Base-by-base conservation (phyloP, 768 basidiomycete species). In the Leccinum variicolor region DNA sequence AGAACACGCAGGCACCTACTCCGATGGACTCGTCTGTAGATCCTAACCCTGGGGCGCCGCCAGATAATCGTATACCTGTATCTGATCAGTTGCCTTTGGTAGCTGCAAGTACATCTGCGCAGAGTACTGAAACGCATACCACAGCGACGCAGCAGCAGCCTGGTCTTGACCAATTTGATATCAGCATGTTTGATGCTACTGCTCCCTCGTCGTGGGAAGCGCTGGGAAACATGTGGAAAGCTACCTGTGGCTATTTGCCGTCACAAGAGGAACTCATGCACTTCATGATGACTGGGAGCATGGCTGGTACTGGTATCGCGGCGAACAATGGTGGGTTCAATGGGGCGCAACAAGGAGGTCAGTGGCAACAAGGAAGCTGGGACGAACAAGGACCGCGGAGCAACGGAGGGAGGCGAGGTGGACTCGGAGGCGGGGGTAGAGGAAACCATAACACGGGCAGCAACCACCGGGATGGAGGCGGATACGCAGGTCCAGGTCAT, bases 211-310 rank as follows among this genome's bases (percentile, higher is more conserved):
- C 89, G 70, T 94, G 92, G 92, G 84, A 87, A 76, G 80, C 82
- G 56, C 81, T 94, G 58, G 88, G 87, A 69, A 84, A 83, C 68
- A 84, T 90, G 78, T 93, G 89, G 89, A 74, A 79, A 68, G 77
- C 78, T 55, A 86, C 88, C 53, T 74, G 88, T 71, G 87, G 89
- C 43, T 79, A 81, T 65, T 50, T 76, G 62, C 91, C 91, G 28
- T 80, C 87, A 56, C 85, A 86, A 65, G 86, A 90, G 65, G 81
- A 92, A 66, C 80, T 92, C 63, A 85, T 90, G 85, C 80, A 84
- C 71, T 89, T 86, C 68, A 78, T 89, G 60, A 78, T 88, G 78
- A 57, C 78, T 21, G 65, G 70, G 41, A 66, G 53, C 52, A 64
- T 70, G 65, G 62, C 56, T 39, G 56, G 45, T 46, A 41, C 66